Evolutionary conservation across 2,329 filamentous ascomycete species (phyloP).

Genomic region (Aspergillus sp.): DNA sequence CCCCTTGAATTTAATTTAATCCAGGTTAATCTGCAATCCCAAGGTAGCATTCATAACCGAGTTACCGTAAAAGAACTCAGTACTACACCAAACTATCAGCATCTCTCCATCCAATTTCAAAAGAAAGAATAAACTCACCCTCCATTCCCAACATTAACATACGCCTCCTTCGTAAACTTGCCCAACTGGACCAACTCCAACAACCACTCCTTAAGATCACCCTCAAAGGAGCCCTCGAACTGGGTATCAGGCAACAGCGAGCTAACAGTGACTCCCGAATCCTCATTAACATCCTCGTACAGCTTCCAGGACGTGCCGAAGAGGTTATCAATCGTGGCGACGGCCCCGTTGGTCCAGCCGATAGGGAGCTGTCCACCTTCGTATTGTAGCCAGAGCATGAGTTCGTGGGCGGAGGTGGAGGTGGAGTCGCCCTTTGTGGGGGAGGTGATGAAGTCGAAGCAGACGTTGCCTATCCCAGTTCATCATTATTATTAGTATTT

Average conservation of each 20-base stretch:
- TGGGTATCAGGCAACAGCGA: conserved; percentile 41
- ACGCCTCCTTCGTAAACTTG: conserved; percentile 40
- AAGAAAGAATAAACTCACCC: conserved; percentile 25
- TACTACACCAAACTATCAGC: conserved; percentile 10
- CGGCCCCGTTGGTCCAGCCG: conserved; percentile 39
- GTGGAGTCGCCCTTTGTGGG: conserved; percentile 48
- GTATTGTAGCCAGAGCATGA: conserved; percentile 51
- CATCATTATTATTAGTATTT: background rate
- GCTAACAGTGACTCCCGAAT: conserved; percentile 47
- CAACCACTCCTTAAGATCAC: conserved; percentile 48
- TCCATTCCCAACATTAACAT: conserved; percentile 49
- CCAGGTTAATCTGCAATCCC: conserved; percentile 24
- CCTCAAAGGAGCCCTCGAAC: conserved; percentile 41
- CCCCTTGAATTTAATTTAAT: background rate
- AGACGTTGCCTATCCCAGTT: conserved; percentile 33
- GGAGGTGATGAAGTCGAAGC: conserved; percentile 50
- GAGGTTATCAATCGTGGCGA: conserved; percentile 39
- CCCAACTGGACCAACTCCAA: conserved; percentile 40
- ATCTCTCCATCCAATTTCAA: background rate
- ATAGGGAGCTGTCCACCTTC: conserved; percentile 50
- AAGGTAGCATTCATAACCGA: conserved; percentile 22
- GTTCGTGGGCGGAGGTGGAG: conserved; percentile 41
- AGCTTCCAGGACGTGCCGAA: conserved; percentile 46
- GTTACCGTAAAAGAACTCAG: conserved; percentile 26
- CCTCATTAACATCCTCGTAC: conserved; percentile 46